Percentiles rank a stretch among this genome's conserved stretches.
phyloP scores from a whole-genome alignment of 2,329 filamentous ascomycete genomes.

The Aspergillus neotritici region DNA sequence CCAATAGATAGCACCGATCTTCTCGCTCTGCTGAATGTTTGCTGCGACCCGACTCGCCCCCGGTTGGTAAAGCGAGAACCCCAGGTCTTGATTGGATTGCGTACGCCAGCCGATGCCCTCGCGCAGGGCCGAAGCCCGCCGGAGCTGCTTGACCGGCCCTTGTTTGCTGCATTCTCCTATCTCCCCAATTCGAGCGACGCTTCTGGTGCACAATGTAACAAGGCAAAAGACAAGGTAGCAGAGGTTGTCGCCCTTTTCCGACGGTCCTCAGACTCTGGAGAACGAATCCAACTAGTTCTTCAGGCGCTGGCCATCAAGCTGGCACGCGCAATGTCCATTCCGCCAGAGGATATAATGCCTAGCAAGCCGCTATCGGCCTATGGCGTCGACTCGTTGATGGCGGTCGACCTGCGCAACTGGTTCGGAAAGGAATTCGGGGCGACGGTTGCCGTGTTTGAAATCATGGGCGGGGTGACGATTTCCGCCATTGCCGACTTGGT shows the following conservation, averaged over 20 bases:
- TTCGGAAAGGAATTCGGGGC: too few relatives aligned
- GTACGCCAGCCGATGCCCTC: background rate
- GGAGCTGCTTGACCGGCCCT: background rate
- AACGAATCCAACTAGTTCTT: background rate
- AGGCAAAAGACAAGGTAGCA: too few relatives aligned
- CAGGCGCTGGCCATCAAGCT: background rate
- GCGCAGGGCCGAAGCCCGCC: background rate
- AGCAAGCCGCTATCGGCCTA: too few relatives aligned
- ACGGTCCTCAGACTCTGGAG: background rate
- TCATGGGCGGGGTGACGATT: background rate
- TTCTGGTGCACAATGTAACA: too few relatives aligned
- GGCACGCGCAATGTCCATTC: conserved; percentile 16
- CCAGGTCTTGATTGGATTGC: conserved; percentile 11
- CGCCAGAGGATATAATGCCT: conserved; percentile 35
- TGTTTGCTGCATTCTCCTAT: background rate
- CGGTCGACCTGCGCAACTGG: too few relatives aligned
- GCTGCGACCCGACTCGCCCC: too few relatives aligned
- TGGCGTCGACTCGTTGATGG: too few relatives aligned
- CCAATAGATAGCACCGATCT: too few relatives aligned
- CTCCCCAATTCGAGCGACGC: background rate
- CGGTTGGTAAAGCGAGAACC: too few relatives aligned
- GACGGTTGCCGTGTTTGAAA: too few relatives aligned
- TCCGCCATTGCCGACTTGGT: conserved; percentile 7
- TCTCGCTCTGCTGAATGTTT: too few relatives aligned
- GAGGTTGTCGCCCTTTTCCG: too few relatives aligned